These are phyloP conservation scores for Zasmidium angulare DNA, from an alignment of 2,329 filamentous ascomycete species.

Conservation along the genomic window DNA sequence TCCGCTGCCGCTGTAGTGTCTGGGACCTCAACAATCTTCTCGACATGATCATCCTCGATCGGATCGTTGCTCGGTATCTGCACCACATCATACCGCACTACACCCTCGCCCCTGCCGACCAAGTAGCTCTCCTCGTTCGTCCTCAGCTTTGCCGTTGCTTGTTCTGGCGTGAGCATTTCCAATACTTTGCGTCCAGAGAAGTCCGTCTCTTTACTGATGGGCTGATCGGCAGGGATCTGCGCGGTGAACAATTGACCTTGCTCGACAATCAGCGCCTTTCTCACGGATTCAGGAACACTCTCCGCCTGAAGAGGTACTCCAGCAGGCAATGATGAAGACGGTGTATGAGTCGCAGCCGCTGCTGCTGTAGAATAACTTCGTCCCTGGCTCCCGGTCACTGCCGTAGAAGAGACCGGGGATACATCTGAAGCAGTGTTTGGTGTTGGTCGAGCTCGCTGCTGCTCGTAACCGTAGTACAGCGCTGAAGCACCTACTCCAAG, in stretches of 20 bases:
- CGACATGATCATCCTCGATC: slow-evolving; percentile 96
- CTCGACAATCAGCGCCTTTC: slow-evolving; percentile 77
- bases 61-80: slow-evolving; percentile 96
- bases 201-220: slow-evolving; percentile 84
- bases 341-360: slow-evolving; percentile 20
- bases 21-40: slow-evolving; percentile 94
- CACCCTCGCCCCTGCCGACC: slow-evolving; percentile 84
- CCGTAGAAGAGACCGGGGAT: slow-evolving; percentile 15
- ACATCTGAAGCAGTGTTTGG: slow-evolving; percentile 11
- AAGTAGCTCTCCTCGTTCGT: slow-evolving; percentile 89
- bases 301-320: slow-evolving; percentile 29
- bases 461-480: slow-evolving; percentile 70
- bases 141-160: slow-evolving; percentile 85
- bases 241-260: slow-evolving; percentile 88
- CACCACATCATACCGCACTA: slow-evolving; percentile 90
- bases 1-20: slow-evolving; percentile 56
- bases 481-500: slow-evolving; percentile 69
- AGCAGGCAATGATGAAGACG: slow-evolving; percentile 14
- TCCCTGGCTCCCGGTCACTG: slow-evolving; percentile 28
- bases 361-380: slow-evolving; percentile 33
- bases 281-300: slow-evolving; percentile 54
- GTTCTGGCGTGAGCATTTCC: slow-evolving; percentile 94
- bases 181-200: slow-evolving; percentile 81
- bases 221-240: slow-evolving; percentile 78
- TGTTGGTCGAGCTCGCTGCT: slow-evolving; percentile 13